Percentiles rank a stretch among this genome's conserved stretches.
phyloP scores from a whole-genome alignment of 2,329 filamentous ascomycete genomes.

The Colletotrichum salicis region DNA sequence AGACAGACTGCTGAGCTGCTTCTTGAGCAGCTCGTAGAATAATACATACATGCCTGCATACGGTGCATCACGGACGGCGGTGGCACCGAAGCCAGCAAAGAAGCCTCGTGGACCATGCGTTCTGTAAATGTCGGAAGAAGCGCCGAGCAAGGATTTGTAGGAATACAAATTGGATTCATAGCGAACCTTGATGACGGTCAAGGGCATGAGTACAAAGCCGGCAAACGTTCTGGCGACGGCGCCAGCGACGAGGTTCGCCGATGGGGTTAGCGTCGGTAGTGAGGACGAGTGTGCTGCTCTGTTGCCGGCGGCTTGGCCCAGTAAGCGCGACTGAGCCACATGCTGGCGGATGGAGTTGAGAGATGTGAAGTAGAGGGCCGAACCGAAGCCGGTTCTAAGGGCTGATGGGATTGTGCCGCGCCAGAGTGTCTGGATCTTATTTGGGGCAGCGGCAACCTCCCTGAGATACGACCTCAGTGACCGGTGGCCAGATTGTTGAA shows the following conservation, averaged over 20 bases:
- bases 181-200: constrained; percentile 95
- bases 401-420: constrained; percentile 91
- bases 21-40: constrained; percentile 89
- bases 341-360: constrained; percentile 85
- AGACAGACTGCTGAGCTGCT: constrained; percentile 56
- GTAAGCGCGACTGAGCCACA: constrained; percentile 49
- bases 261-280: constrained; percentile 83
- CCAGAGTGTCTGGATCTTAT: constrained; percentile 80
- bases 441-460: constrained; percentile 73
- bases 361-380: constrained; percentile 91
- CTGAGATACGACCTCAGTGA: constrained; percentile 76
- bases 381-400: constrained; percentile 92
- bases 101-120: constrained; percentile 84
- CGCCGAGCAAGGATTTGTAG: constrained; percentile 80
- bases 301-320: constrained; percentile 32
- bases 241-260: constrained; percentile 86
- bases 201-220: constrained; percentile 92
- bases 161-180: constrained; percentile 90
- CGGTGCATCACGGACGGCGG: constrained; percentile 91
- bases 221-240: constrained; percentile 86
- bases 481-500: constrained; percentile 84
- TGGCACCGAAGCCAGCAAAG: constrained; percentile 94
- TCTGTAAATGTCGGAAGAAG: constrained; percentile 77
- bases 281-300: constrained; percentile 67
- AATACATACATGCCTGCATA: constrained; percentile 96